Percentiles rank a stretch among this genome's conserved stretches.
phyloP scores from a whole-genome alignment of 495 filamentous ascomycete genomes.

The Penicillium soppii region DNA sequence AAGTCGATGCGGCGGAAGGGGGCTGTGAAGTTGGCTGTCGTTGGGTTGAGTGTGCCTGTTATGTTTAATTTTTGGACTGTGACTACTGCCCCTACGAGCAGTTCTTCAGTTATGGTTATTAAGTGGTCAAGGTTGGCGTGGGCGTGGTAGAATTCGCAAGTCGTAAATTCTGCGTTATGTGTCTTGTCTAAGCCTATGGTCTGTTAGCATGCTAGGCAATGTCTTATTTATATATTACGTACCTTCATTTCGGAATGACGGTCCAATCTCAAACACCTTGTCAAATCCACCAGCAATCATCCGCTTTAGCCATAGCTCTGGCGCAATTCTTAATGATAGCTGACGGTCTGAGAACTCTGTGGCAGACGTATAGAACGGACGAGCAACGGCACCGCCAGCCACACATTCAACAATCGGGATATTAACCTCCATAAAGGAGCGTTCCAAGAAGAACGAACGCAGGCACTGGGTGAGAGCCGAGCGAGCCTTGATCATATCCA shows the following conservation, averaged over 20 bases:
- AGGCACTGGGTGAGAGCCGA: constrained; percentile 72
- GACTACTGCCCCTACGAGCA: constrained; percentile 59
- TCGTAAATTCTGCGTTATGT: constrained; percentile 96
- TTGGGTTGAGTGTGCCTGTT: constrained; percentile 46
- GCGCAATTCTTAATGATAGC: constrained; percentile 80
- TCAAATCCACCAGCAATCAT: constrained; percentile 89
- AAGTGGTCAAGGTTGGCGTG: constrained; percentile 78
- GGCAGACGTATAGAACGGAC: constrained; percentile 76
- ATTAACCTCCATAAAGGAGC: constrained; percentile 78
- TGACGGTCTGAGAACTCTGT: constrained; percentile 67
- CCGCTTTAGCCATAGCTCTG: constrained; percentile 93
- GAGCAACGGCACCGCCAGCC: constrained; percentile 80
- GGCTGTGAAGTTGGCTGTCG: constrained; percentile 56
- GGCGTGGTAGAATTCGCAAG: constrained; percentile 92
- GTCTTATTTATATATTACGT: constrained; percentile 7
- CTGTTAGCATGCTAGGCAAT: background rate
- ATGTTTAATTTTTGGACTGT: constrained; percentile 51
- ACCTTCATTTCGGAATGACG: constrained; percentile 93
- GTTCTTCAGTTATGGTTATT: constrained; percentile 67
- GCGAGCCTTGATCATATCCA: constrained; percentile 69
- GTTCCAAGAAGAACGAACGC: constrained; percentile 67
- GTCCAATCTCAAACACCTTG: constrained; percentile 88
- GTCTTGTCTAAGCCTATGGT: constrained; percentile 70
- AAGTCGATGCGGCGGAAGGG: constrained; percentile 74
- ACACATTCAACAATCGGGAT: constrained; percentile 80